Conservation (phyloP, 2,329 filamentous ascomycete genomes). For the Venturia asperata region DNA sequence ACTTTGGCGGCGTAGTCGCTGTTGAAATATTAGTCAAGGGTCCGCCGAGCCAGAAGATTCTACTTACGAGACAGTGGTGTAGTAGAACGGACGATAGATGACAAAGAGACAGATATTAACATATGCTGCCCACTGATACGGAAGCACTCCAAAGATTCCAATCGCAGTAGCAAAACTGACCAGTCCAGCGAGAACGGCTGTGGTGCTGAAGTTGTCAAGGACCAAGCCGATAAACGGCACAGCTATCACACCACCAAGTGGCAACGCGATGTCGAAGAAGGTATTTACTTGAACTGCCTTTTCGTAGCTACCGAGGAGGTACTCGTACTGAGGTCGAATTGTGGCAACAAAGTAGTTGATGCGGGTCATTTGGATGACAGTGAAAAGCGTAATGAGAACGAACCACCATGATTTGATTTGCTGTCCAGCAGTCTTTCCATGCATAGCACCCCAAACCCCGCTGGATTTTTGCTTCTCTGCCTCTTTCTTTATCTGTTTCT, state of each 20-base stretch:
- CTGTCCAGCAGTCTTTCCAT: constrained; percentile 59
- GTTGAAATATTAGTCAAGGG: neutral
- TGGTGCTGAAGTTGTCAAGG: constrained; percentile 68
- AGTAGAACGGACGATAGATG: constrained; percentile 80
- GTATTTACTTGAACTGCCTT: constrained; percentile 66
- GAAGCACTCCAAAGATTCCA: constrained; percentile 68
- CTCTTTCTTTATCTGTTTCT: constrained; percentile 58
- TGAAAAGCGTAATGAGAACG: constrained; percentile 70
- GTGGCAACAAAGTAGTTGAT: constrained; percentile 89
- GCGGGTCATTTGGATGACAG: constrained; percentile 42
- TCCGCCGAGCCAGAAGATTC: neutral
- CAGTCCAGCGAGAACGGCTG: constrained; percentile 62
- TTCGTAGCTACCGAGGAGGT: constrained; percentile 57
- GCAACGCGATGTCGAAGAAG: constrained; percentile 80
- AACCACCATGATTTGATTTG: constrained; percentile 82
- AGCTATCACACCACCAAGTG: constrained; percentile 72
- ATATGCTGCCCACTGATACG: constrained; percentile 65
- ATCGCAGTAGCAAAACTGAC: constrained; percentile 67
- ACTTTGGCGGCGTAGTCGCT: constrained; percentile 83
- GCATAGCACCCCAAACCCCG: constrained; percentile 82
- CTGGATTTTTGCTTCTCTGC: constrained; percentile 62
- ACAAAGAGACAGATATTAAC: constrained; percentile 72
- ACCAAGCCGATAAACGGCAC: constrained; percentile 80
- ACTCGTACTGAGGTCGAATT: constrained; percentile 72
- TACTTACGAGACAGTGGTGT: constrained; percentile 69